Evolutionary conservation across 2,329 filamentous ascomycete genomes (phyloP).

Genomic region (Nigrospora oryzae): DNA sequence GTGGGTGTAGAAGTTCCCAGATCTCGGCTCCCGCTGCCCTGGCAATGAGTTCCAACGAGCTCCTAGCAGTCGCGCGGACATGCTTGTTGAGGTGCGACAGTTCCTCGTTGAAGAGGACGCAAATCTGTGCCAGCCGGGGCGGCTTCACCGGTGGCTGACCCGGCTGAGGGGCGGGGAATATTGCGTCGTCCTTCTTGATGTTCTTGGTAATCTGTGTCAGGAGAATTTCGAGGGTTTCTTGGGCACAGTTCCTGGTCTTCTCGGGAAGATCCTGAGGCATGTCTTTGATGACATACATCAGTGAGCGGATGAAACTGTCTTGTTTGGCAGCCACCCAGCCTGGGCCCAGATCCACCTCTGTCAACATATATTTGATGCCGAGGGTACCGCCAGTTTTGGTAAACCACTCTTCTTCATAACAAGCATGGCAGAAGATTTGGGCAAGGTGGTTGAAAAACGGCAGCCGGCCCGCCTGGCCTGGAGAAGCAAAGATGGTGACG

Average conservation of each 20-base stretch:
- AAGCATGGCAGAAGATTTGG: constrained; percentile 84
- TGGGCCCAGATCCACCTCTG: constrained; percentile 76
- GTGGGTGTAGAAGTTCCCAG: constrained; percentile 80
- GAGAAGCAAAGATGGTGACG: constrained; percentile 68
- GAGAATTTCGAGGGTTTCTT: constrained; percentile 73
- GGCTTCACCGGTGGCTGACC: constrained; percentile 38
- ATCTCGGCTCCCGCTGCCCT: constrained; percentile 70
- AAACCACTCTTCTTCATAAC: constrained; percentile 98
- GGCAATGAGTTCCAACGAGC: constrained; percentile 72
- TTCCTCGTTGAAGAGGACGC: constrained; percentile 78
- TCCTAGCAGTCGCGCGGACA: constrained; percentile 79
- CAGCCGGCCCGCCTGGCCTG: constrained; percentile 63
- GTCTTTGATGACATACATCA: constrained; percentile 97
- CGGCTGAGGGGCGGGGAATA: constrained; percentile 24
- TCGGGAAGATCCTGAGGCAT: constrained; percentile 92
- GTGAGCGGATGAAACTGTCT: constrained; percentile 78
- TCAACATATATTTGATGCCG: constrained; percentile 82
- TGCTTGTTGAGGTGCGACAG: constrained; percentile 93
- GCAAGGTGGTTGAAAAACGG: constrained; percentile 80
- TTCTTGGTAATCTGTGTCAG: constrained; percentile 71
- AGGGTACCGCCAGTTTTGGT: constrained; percentile 88
- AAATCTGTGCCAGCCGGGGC: constrained; percentile 65
- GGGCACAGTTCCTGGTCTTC: constrained; percentile 74
- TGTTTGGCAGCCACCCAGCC: constrained; percentile 76
- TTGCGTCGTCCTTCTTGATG: constrained; percentile 70